Base-by-base conservation (phyloP, 306 rosid species). In the Albizia julibrissin region DNA sequence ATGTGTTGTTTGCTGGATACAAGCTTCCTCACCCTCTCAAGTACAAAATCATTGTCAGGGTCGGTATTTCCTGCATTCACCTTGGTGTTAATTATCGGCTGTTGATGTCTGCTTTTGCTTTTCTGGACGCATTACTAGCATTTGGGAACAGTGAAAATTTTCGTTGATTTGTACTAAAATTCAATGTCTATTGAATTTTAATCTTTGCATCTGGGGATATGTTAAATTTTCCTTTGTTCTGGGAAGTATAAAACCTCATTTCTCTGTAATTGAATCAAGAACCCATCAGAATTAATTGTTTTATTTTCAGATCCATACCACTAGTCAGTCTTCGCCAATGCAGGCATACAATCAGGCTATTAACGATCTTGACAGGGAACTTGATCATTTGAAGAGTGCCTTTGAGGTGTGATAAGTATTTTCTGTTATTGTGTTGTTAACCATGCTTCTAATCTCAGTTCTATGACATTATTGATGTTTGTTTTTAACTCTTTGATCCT, bases 11-110 rank as follows among this genome's bases (percentile, higher is more conserved):
- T 37, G 95, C 97, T 43, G 99, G 93, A 27, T 95, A 95, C 94
- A 91, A 91, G 91, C 97, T 95, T 83, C 95, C 98, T 61, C 98
- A 93, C 61, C 99, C 99, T 69, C 98, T 95, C 37, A 90, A 93
- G 90, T 95, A 95, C 93, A 93, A 91, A 89, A 91, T 93, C 49
- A 80, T 89, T 56, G 85, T 95, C 56, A 91, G 98, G 99, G 98
- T 94, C 75, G 84, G 93, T 67, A 18, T 59, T 43, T 70, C 3
- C 72, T 43, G 21, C 8, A 14, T 26, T 26, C 66, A 6, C 22
- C 9, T 3, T 56, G 26, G 61, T 31, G 2, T 71, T 64, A 31
- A 2, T 34, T 65, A n/a, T 15, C 33, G 2, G 29, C 66, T 10
- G 66, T 22, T 10, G 31, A 24, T 59, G 16, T 73, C 9, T 49